Conservation (phyloP, 2,329 filamentous ascomycete species). For the Tricladium varicosporioides region DNA sequence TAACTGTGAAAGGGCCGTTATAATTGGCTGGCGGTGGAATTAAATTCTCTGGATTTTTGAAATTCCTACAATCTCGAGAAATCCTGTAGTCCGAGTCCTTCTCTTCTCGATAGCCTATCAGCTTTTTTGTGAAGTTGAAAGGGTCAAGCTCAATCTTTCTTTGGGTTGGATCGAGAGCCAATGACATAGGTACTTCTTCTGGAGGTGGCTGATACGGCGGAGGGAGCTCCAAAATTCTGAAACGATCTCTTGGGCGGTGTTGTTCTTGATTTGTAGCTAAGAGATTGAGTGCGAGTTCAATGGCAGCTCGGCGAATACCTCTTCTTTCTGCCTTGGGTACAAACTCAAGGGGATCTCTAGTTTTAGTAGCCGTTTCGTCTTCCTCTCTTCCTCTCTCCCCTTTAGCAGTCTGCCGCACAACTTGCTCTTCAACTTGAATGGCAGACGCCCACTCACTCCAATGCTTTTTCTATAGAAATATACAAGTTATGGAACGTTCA, state of each 20-base stretch:
- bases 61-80: conserved; percentile 5
- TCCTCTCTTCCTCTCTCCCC: background rate
- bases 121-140: conserved; percentile 27
- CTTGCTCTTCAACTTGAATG: too few relatives aligned
- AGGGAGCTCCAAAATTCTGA: conserved; percentile 22
- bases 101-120: conserved; percentile 18
- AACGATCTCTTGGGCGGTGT: conserved; percentile 27
- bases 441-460: too few relatives aligned
- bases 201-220: conserved; percentile 4
- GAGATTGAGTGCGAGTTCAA: conserved; percentile 28
- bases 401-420: background rate
- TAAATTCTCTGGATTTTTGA: conserved; percentile 6
- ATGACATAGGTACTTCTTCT: conserved; percentile 23
- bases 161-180: conserved; percentile 25
- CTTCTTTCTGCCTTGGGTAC: conserved; percentile 27
- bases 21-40: conserved; percentile 21
- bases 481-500: too few relatives aligned
- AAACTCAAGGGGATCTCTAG: conserved; percentile 17
- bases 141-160: conserved; percentile 27
- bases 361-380: background rate
- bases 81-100: conserved; percentile 23
- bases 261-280: conserved; percentile 31
- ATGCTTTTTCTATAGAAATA: too few relatives aligned
- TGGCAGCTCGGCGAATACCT: conserved; percentile 29
- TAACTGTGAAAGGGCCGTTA: conserved; percentile 23